Evolutionary conservation across 169 alveolate species (phyloP).

Genomic region (Cyclospora cayetanensis): DNA sequence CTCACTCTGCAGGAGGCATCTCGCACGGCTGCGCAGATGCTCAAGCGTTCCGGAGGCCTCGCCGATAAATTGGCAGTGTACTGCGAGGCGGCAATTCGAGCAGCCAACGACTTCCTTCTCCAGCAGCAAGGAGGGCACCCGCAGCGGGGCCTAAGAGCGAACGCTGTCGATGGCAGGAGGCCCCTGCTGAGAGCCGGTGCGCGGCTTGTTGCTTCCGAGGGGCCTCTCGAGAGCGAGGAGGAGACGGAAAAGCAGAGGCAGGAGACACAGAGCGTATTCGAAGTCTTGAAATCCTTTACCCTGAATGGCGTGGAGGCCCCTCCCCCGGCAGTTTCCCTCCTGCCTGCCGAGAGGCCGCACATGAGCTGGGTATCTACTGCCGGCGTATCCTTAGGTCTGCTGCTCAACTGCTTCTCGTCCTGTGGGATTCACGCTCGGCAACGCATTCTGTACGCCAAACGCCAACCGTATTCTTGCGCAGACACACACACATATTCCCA

Average conservation of each 20-base stretch:
- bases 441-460: not conserved
- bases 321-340: not conserved
- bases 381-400: slow-evolving; percentile 46
- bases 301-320: not conserved
- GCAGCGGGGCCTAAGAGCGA: no score
- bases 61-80: slow-evolving; percentile 50
- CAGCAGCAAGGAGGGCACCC: not conserved
- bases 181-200: not conserved
- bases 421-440: not conserved
- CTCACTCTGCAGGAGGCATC: slow-evolving; percentile 24
- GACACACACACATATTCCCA: no score
- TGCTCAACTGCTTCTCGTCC: slow-evolving; percentile 45
- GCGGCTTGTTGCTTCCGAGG: not conserved
- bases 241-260: no score
- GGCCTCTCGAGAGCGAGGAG: not conserved
- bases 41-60: slow-evolving; percentile 33
- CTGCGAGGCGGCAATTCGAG: slow-evolving; percentile 36
- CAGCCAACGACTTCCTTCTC: slow-evolving; percentile 12
- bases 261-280: not conserved
- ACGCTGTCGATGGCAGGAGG: not conserved
- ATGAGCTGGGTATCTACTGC: slow-evolving; percentile 28
- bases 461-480: not conserved
- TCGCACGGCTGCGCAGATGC: not conserved
- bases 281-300: not conserved
- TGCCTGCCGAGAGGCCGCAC: not conserved